Evolutionary conservation across 257 asterid species (phyloP), one percentile per base, ranked within the genome.

Genomic region (Lithospermum erythrorhizon): DNA sequence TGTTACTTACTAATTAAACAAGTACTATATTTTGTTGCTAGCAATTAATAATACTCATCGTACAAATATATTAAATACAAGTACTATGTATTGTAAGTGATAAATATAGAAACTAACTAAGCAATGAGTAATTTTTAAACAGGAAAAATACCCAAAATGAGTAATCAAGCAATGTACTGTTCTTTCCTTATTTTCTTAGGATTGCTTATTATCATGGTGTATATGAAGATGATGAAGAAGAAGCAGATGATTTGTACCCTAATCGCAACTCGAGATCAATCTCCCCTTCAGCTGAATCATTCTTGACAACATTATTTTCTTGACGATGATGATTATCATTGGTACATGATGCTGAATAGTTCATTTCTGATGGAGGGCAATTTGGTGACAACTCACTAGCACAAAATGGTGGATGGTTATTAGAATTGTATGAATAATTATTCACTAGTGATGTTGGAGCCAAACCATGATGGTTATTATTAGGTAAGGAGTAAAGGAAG

Each of bases 261-360:
- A 81, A 62, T 11, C 84, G 84, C 53, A 81, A 79, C 65, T 75
- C 87, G n/a, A 81, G 62, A 60, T 81, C 84, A 21, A 81, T 29
- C 62, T 73, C 82, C 25, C 69, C 76, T 1, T 30, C 23, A 57
- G 53, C 49, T 3, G 63, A 56, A 25, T 69, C 57, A 11, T 37
- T 45, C 18, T 0, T 35, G 8, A 30, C 51, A 1, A 35, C 32
- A 21, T 25, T 37, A 18, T 45, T 30, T 10, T 35, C 57, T 30
- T 59, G 45, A 48, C 19, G 52, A 48, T 23, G 52, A 45, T 48
- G 22, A 11, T 65, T 53, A 16, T 37, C 61, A 23, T 63, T 49
- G 37, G 20, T 70, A 9, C 22, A 47, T 13, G 68, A 62, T 7
- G 69, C 17, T 2, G 74, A 75, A 3, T 70, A 11, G 68, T 20